These are phyloP conservation scores for Amylostereum chailletii DNA, from an alignment of 1,284 basidiomycete species.

Conservation along the genomic window DNA sequence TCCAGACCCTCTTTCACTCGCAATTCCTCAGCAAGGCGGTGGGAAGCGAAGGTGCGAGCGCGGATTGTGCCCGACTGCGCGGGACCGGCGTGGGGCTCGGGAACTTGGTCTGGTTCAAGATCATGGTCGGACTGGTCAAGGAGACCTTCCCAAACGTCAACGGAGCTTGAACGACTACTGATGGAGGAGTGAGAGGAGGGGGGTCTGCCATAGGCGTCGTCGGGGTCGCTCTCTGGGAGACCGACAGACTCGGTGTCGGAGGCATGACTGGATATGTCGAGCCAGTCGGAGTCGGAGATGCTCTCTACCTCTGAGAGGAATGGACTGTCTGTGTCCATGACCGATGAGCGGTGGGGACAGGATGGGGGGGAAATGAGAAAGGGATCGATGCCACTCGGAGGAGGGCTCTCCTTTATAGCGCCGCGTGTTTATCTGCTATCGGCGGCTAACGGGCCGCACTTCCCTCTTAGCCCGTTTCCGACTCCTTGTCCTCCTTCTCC, in stretches of 20 bases:
- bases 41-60: constrained; percentile 11
- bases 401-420: no score
- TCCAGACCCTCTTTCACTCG: constrained; percentile 63
- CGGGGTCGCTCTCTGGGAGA: constrained; percentile 50
- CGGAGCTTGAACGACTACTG: constrained; percentile 55
- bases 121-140: constrained; percentile 27
- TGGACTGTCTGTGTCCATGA: constrained; percentile 23
- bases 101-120: constrained; percentile 10
- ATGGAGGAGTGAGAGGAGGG: constrained; percentile 58
- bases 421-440: no score
- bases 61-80: neutral
- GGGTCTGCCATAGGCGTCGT: constrained; percentile 38
- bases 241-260: constrained; percentile 60
- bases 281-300: constrained; percentile 73
- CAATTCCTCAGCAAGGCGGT: constrained; percentile 42
- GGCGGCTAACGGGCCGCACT: no score
- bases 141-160: constrained; percentile 68
- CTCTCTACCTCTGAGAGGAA: constrained; percentile 51
- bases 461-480: no score
- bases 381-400: constrained; percentile 9
- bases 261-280: constrained; percentile 60
- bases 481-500: neutral
- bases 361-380: no score
- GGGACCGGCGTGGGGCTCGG: neutral
- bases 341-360: constrained; percentile 9